Conservation (phyloP, 208 protist species). For the Trypanosoma melophagium region DNA sequence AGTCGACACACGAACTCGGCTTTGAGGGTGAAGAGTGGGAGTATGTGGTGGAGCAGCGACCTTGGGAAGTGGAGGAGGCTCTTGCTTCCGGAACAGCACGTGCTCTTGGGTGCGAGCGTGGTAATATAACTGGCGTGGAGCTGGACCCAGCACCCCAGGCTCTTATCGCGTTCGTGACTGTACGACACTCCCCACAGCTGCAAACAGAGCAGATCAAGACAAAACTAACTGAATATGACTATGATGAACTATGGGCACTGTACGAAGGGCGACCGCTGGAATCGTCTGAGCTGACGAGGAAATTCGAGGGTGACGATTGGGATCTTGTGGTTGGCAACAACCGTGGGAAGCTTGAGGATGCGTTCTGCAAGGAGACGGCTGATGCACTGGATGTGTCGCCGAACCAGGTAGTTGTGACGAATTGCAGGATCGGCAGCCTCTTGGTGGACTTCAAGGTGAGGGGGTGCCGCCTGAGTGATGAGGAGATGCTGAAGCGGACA, state of each 20-base stretch:
- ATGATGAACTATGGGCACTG: slow-evolving; percentile 44
- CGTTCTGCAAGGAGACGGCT: too few species aligned
- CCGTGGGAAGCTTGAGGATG: too few species aligned
- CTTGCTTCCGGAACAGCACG: slow-evolving; percentile 37
- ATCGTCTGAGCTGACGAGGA: slow-evolving; percentile 40
- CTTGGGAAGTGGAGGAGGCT: slow-evolving; percentile 30
- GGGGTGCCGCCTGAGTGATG: too few species aligned
- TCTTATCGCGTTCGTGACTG: slow-evolving; percentile 31
- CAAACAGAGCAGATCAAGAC: slow-evolving; percentile 38
- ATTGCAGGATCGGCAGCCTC: too few species aligned
- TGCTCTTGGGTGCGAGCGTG: slow-evolving; percentile 32
- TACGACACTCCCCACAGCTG: slow-evolving; percentile 35
- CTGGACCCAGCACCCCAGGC: slow-evolving; percentile 28
- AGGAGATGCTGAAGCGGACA: too few species aligned
- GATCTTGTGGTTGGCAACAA: slow-evolving; percentile 34
- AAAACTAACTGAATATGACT: slow-evolving; percentile 42
- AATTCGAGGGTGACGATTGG: slow-evolving; percentile 62
- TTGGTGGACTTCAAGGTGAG: too few species aligned
- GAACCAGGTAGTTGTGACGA: too few species aligned
- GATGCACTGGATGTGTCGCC: too few species aligned
- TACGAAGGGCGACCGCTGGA: slow-evolving; percentile 33
- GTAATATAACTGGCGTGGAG: slow-evolving; percentile 30
- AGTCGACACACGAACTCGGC: slow-evolving; percentile 41
- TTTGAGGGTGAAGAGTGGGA: slow-evolving; percentile 57
- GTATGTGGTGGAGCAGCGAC: slow-evolving; percentile 37